Evolutionary conservation across 2,329 filamentous ascomycete genomes (phyloP).

Genomic region (Thielaviopsis cerberus): DNA sequence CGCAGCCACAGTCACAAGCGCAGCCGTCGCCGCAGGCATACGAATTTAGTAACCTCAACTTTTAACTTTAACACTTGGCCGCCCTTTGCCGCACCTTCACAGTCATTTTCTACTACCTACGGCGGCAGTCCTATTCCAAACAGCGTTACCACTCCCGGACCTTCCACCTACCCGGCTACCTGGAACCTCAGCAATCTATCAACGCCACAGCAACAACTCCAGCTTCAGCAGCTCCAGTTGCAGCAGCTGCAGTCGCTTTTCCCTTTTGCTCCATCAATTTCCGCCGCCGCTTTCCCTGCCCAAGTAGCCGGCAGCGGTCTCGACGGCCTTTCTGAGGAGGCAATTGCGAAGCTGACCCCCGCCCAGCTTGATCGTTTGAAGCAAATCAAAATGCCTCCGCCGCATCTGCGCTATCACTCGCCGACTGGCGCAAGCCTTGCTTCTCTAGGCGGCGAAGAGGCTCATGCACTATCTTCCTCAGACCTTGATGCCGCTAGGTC

Average conservation of each 20-base stretch:
- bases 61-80: slow-evolving; percentile 6
- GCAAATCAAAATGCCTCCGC: slow-evolving; percentile 45
- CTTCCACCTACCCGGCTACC: not conserved
- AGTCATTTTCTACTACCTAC: not conserved
- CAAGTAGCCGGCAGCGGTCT: slow-evolving; percentile 5
- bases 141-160: slow-evolving; percentile 1
- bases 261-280: slow-evolving; percentile 3
- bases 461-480: slow-evolving; percentile 38
- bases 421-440: slow-evolving; percentile 39
- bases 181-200: slow-evolving; percentile 8
- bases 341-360: slow-evolving; percentile 27
- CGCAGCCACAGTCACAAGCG: not conserved
- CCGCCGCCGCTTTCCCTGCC: slow-evolving; percentile 1
- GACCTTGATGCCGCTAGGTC: slow-evolving; percentile 27
- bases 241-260: slow-evolving; percentile 9
- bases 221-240: slow-evolving; percentile 6
- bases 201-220: slow-evolving; percentile 5
- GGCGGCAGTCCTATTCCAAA: not conserved
- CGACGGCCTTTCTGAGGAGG: slow-evolving; percentile 6
- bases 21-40: slow-evolving; percentile 1
- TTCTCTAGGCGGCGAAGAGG: slow-evolving; percentile 32
- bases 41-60: slow-evolving; percentile 4
- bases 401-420: slow-evolving; percentile 40
- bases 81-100: slow-evolving; percentile 1
- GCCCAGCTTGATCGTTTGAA: slow-evolving; percentile 40